Conservation (phyloP, 2,329 filamentous ascomycete genomes). For the Aspergillus brasiliensis region DNA sequence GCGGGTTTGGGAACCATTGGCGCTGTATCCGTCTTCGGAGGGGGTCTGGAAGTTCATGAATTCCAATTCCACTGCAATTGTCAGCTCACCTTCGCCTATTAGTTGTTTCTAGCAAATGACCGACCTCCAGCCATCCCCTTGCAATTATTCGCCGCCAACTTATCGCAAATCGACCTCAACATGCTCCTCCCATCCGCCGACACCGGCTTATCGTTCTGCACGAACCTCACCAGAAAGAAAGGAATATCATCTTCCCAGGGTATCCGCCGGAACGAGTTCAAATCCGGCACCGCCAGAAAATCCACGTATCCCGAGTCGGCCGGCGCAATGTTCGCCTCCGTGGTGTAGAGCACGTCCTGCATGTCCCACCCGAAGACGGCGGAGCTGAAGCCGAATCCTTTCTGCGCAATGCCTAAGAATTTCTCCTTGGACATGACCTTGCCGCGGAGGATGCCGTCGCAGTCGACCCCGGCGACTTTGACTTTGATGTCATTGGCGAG, state of each 20-base stretch:
- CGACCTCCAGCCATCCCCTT: slow-evolving; percentile 86
- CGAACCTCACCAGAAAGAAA: slow-evolving; percentile 80
- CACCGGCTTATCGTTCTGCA: slow-evolving; percentile 71
- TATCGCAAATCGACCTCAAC: slow-evolving; percentile 67
- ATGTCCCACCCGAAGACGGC: slow-evolving; percentile 96
- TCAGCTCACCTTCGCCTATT: neutral
- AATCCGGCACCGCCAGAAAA: slow-evolving; percentile 76
- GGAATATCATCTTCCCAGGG: slow-evolving; percentile 86
- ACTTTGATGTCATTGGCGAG: slow-evolving; percentile 73
- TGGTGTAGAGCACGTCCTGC: slow-evolving; percentile 80
- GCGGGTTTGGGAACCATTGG: slow-evolving; percentile 78
- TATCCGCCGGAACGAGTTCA: slow-evolving; percentile 74
- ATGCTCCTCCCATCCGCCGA: slow-evolving; percentile 77
- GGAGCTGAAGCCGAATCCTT: slow-evolving; percentile 87
- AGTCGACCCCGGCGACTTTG: slow-evolving; percentile 83
- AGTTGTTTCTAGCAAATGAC: slow-evolving; percentile 23
- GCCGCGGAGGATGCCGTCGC: slow-evolving; percentile 81
- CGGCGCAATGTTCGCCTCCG: slow-evolving; percentile 69
- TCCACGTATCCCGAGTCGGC: slow-evolving; percentile 89
- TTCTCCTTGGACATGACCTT: slow-evolving; percentile 92
- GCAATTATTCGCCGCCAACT: slow-evolving; percentile 66
- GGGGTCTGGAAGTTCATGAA: slow-evolving; percentile 55
- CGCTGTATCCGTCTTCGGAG: slow-evolving; percentile 28
- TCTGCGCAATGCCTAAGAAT: slow-evolving; percentile 75
- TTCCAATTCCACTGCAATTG: slow-evolving; percentile 75